phyloP scores from a whole-genome alignment of 2,329 filamentous ascomycete genomes.

The Claviceps fusiformis region DNA sequence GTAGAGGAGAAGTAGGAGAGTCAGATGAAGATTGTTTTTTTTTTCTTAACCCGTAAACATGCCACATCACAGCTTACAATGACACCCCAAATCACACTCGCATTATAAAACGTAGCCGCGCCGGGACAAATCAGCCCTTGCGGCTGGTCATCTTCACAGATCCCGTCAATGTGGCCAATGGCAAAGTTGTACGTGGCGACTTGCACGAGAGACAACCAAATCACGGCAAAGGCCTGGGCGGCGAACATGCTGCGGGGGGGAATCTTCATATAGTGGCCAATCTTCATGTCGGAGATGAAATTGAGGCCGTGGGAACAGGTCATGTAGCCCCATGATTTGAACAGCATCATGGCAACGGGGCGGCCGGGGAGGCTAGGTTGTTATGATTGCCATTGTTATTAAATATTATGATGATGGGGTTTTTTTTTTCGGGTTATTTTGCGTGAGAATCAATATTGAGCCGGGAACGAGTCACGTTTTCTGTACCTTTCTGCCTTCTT shows the following conservation, averaged over 20 bases:
- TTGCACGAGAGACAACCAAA: constrained; percentile 23
- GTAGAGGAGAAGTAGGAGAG: too few relatives aligned
- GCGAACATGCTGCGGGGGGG: constrained; percentile 33
- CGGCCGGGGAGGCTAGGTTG: constrained; percentile 23
- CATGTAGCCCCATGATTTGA: constrained; percentile 32
- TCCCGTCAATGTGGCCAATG: constrained; percentile 31
- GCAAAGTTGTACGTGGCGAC: constrained; percentile 22
- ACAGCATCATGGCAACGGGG: constrained; percentile 33
- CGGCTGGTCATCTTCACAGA: constrained; percentile 33
- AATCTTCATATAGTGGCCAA: constrained; percentile 38
- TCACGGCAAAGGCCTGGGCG: constrained; percentile 23
- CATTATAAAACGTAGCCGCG: constrained; percentile 43
- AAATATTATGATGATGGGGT: too few relatives aligned
- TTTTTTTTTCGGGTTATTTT: too few relatives aligned
- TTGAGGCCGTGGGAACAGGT: constrained; percentile 28
- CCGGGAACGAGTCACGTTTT: background rate
- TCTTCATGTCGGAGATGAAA: constrained; percentile 33
- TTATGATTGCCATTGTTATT: too few relatives aligned
- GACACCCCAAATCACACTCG: constrained; percentile 45
- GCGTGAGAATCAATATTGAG: too few relatives aligned
- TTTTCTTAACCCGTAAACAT: too few relatives aligned
- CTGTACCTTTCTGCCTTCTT: background rate
- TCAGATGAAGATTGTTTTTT: too few relatives aligned
- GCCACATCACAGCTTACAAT: constrained; percentile 25
- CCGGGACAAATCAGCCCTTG: constrained; percentile 41